These are phyloP conservation scores for Paragyromitra xinjiangensis DNA, from an alignment of 495 filamentous ascomycete species.

Conservation along the genomic window DNA sequence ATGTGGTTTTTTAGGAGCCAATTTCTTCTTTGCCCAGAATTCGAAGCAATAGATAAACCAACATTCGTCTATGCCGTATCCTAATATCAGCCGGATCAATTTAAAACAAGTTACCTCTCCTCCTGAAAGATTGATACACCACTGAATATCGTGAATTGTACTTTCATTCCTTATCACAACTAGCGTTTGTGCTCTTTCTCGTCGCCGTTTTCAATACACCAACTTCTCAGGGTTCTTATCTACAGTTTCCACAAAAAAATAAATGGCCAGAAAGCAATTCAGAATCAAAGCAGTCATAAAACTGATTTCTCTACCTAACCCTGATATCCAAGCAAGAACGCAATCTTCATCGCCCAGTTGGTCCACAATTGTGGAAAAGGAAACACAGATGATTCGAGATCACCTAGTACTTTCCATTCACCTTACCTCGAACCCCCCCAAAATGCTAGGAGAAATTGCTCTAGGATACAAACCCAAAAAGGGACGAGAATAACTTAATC, in stretches of 20 bases:
- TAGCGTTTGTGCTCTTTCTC: too few relatives aligned
- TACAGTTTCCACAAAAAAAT: not conserved
- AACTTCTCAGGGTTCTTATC: not conserved
- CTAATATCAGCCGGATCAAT: not conserved
- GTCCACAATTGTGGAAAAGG: not conserved
- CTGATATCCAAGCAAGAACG: not conserved
- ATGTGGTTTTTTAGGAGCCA: constrained; percentile 62
- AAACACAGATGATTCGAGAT: not conserved
- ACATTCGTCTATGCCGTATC: not conserved
- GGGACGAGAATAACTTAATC: not conserved
- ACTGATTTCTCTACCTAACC: not conserved
- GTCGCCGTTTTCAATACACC: not conserved
- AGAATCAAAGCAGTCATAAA: not conserved
- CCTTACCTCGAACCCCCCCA: not conserved
- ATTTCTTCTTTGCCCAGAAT: constrained; percentile 73
- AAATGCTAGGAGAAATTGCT: not conserved
- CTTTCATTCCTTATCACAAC: not conserved
- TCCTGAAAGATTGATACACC: not conserved
- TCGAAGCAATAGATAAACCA: constrained; percentile 65
- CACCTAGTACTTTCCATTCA: not conserved
- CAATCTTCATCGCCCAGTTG: not conserved
- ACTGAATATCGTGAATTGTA: not conserved
- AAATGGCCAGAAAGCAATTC: not conserved
- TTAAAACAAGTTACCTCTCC: not conserved
- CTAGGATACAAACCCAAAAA: not conserved